A percentile compares a stretch with the other conserved stretches of the same genome.
phyloP scores from a whole-genome alignment of 2,329 filamentous ascomycete species.

The Colletotrichum eremochloae region DNA sequence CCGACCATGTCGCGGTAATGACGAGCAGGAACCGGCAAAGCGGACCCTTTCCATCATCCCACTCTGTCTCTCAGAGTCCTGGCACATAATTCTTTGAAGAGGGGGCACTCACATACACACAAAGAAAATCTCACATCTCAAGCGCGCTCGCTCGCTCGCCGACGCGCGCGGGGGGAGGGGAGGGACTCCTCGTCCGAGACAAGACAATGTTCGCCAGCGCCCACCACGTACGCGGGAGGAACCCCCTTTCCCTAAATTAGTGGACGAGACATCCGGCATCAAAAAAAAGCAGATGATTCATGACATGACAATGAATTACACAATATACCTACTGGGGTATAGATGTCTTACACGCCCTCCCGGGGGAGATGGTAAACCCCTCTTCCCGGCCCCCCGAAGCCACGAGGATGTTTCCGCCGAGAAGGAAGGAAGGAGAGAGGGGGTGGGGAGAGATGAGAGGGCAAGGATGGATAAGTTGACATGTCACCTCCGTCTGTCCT shows the following conservation, averaged over 20 bases:
- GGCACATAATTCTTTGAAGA: not conserved
- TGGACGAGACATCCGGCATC: conserved; percentile 11
- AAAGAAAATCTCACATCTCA: not conserved
- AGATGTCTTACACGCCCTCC: not conserved
- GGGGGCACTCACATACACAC: not conserved
- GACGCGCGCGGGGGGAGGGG: not conserved
- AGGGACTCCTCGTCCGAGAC: conserved; percentile 10
- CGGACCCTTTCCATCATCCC: not conserved
- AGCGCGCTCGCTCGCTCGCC: not conserved
- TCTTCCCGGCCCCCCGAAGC: conserved; percentile 15
- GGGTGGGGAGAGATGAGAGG: not conserved
- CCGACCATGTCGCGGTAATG: not conserved
- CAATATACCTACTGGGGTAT: not conserved
- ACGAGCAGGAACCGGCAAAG: not conserved
- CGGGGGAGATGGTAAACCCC: not conserved
- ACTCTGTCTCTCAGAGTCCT: conserved; percentile 2
- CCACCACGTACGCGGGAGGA: too few species aligned
- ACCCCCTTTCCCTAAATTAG: not conserved
- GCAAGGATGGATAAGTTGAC: conserved; percentile 5
- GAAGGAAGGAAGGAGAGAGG: not conserved
- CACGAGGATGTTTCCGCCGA: conserved; percentile 17
- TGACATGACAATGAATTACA: not conserved
- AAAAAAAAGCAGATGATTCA: not conserved
- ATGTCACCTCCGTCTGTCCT: conserved; percentile 1
- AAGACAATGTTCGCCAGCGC: conserved; percentile 17